A percentile compares a stretch with the other conserved stretches of the same genome.
Conservation (phyloP, 495 filamentous ascomycete species). For the Pyrenula aspistea region DNA sequence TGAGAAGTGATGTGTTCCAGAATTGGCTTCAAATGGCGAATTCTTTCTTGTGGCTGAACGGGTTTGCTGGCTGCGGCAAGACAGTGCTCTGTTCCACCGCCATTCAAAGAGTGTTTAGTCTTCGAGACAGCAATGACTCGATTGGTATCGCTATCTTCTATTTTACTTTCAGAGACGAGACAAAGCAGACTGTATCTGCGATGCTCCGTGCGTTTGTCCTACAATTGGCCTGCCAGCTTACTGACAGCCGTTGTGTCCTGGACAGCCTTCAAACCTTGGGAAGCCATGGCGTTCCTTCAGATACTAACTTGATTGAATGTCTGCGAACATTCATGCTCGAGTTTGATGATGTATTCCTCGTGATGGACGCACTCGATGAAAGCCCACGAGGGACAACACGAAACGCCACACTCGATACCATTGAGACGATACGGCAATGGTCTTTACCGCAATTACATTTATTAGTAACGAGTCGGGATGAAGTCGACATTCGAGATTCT, state of each 20-base stretch:
- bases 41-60: constrained; percentile 29
- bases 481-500: constrained; percentile 8
- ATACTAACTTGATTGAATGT: constrained; percentile 4
- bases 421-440: constrained; percentile 17
- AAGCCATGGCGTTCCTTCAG: constrained; percentile 5
- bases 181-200: constrained; percentile 14
- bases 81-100: constrained; percentile 23
- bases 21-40: constrained; percentile 20
- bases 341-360: constrained; percentile 14
- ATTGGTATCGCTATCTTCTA: constrained; percentile 26
- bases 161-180: constrained; percentile 24
- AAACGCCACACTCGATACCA: constrained; percentile 9
- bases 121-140: constrained; percentile 1
- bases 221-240: constrained; percentile 21
- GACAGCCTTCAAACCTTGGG: constrained; percentile 7
- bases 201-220: constrained; percentile 25
- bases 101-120: constrained; percentile 14
- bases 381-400: constrained; percentile 1
- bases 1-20: constrained; percentile 14
- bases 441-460: constrained; percentile 16
- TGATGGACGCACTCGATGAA: constrained; percentile 19
- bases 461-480: constrained; percentile 25
- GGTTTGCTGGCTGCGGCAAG: constrained; percentile 29
- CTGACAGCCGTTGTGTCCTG: constrained; percentile 7
- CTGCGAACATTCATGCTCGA: constrained; percentile 7